These are phyloP conservation scores for Acacia pycnantha DNA, from an alignment of 331 rosid species.

Conservation along the genomic window DNA sequence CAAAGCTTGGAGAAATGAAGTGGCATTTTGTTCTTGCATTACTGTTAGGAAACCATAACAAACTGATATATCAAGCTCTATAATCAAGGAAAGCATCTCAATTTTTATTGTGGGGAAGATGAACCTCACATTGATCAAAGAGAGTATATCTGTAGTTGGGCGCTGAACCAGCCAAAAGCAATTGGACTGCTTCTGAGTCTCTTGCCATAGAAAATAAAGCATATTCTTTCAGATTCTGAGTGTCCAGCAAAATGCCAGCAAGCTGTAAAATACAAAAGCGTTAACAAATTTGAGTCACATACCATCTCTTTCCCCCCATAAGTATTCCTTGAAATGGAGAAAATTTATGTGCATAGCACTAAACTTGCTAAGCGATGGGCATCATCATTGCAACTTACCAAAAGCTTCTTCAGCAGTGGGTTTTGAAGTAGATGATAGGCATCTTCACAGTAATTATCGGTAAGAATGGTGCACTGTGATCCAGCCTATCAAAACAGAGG, in stretches of 20 bases:
- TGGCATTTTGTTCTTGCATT: conserved; percentile 57
- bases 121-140: conserved; percentile 61
- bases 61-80: not conserved
- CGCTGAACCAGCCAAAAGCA: conserved; percentile 67
- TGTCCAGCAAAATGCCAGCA: conserved; percentile 78
- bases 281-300: conserved; percentile 3
- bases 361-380: not conserved
- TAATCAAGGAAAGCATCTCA: conserved; percentile 12
- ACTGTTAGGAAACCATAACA: conserved; percentile 44
- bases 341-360: not conserved
- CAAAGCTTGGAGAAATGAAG: conserved; percentile 63
- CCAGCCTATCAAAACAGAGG: conserved; percentile 54
- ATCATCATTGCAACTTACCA: conserved; percentile 51
- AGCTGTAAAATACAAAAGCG: conserved; percentile 51
- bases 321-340: not conserved
- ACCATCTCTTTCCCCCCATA: not conserved
- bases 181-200: conserved; percentile 90
- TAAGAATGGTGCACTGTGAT: conserved; percentile 79
- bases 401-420: conserved; percentile 67
- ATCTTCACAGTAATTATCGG: conserved; percentile 88
- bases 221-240: conserved; percentile 60
- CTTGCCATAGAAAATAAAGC: conserved; percentile 66
- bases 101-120: conserved; percentile 15
- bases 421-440: conserved; percentile 86
- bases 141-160: conserved; percentile 65